A percentile compares a stretch with the other conserved stretches of the same genome.
These are phyloP conservation scores for Epichloe elymi DNA, from an alignment of 2,329 filamentous ascomycete genomes.

Conservation along the genomic window DNA sequence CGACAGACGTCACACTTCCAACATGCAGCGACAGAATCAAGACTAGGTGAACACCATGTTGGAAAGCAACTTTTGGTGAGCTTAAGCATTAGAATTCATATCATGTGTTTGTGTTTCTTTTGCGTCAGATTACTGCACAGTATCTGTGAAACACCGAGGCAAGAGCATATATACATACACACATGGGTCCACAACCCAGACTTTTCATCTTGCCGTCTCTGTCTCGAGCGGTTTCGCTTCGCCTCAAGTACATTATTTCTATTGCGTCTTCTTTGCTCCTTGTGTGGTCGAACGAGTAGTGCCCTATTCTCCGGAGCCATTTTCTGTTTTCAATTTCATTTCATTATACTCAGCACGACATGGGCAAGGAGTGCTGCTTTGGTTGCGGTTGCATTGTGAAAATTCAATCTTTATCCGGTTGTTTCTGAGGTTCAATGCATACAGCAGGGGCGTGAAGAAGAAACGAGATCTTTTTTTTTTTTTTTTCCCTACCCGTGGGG, in stretches of 20 bases:
- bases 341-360: too few species aligned
- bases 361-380: neutral
- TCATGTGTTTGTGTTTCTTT: neutral
- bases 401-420: neutral
- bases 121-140: neutral
- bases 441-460: neutral
- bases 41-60: conserved; percentile 13
- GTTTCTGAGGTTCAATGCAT: neutral
- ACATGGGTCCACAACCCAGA: neutral
- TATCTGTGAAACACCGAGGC: neutral
- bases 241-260: too few species aligned
- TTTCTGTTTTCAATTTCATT: neutral
- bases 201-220: neutral
- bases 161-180: neutral
- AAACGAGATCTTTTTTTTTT: neutral
- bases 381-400: neutral
- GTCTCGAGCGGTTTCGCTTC: neutral
- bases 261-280: neutral
- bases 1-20: conserved; percentile 24
- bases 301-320: too few species aligned
- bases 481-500: neutral
- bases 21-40: conserved; percentile 18
- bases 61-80: neutral
- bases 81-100: neutral
- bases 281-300: neutral